These are phyloP conservation scores for Salix dunnii DNA, from an alignment of 345 rosid genomes.

Conservation along the genomic window DNA sequence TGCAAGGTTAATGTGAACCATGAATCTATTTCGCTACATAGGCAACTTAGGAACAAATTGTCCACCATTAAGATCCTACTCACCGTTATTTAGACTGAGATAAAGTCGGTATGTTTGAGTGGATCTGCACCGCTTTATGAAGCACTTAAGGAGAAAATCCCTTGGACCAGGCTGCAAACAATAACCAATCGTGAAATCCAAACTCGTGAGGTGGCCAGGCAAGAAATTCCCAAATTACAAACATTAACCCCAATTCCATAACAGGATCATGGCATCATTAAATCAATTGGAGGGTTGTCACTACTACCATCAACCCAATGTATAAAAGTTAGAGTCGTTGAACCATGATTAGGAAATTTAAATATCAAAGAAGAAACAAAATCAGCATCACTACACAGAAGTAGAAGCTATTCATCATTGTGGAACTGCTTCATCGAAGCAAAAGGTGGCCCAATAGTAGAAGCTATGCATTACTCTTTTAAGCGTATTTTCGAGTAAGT, in stretches of 20 bases:
- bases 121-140: slow-evolving; percentile 33
- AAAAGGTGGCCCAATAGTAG: slow-evolving; percentile 19
- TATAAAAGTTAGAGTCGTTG: background rate
- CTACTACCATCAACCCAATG: background rate
- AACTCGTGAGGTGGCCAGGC: background rate
- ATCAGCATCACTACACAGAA: background rate
- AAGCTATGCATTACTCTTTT: background rate
- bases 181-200: slow-evolving; percentile 3
- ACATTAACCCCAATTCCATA: background rate
- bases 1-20: background rate
- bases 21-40: background rate
- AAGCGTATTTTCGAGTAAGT: background rate
- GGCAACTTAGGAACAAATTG: background rate
- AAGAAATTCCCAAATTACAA: background rate
- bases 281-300: background rate
- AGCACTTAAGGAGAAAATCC: slow-evolving; percentile 30
- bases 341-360: background rate
- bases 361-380: background rate
- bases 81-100: slow-evolving; percentile 30
- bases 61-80: background rate
- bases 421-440: slow-evolving; percentile 13
- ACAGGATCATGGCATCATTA: background rate
- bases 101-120: slow-evolving; percentile 26
- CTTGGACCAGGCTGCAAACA: slow-evolving; percentile 33
- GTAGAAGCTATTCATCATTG: background rate